These are phyloP conservation scores for Coemansia sp. DNA, from an alignment of 192 early-diverging fungal species.

Conservation along the genomic window DNA sequence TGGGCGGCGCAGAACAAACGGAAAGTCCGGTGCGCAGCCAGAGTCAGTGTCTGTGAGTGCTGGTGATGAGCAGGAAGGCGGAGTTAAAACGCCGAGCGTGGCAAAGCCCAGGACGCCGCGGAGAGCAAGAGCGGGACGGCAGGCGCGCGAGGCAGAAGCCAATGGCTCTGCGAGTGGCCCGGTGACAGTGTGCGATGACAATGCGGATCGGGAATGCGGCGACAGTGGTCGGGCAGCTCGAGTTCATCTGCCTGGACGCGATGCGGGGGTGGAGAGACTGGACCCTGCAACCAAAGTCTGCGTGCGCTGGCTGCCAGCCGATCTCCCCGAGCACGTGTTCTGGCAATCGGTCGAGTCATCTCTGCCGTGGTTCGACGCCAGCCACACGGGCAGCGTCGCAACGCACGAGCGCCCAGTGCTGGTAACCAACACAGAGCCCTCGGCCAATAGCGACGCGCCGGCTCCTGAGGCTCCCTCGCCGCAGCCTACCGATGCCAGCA, in stretches of 20 bases:
- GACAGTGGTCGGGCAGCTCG: neutral
- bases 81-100: neutral
- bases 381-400: conserved; percentile 10
- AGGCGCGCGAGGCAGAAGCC: neutral
- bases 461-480: neutral
- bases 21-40: neutral
- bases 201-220: neutral
- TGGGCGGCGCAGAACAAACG: neutral
- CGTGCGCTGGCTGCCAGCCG: conserved; percentile 45
- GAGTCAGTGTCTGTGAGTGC: neutral
- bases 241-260: neutral
- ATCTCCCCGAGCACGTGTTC: conserved; percentile 50
- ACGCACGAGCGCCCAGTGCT: conserved; percentile 14
- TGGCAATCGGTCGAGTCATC: conserved; percentile 44
- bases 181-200: neutral
- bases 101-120: neutral
- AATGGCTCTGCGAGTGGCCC: neutral
- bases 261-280: neutral
- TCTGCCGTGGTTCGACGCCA: conserved; percentile 39
- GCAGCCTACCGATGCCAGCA: too few relatives aligned
- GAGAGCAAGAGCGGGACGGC: neutral
- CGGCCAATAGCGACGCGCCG: neutral
- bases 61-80: neutral
- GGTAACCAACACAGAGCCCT: neutral
- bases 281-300: conserved; percentile 32